These are phyloP conservation scores for Cladochytrium tenue DNA, from an alignment of 371 early-diverging fungal genomes.

Conservation along the genomic window DNA sequence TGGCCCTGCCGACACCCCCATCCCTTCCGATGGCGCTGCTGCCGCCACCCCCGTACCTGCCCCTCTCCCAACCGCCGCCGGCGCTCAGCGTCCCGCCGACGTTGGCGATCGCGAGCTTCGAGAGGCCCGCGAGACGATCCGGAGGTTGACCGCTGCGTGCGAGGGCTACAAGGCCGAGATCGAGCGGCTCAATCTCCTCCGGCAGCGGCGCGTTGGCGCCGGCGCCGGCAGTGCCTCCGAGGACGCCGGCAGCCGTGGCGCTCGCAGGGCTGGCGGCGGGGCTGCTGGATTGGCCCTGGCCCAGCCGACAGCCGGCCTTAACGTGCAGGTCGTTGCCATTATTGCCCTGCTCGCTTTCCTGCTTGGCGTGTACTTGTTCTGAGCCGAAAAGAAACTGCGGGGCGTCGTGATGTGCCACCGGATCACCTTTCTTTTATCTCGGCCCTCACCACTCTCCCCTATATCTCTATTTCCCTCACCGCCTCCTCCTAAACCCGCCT, in stretches of 20 bases:
- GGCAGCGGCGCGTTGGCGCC: conserved; percentile 36
- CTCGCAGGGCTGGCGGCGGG: neutral
- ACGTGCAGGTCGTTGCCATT: conserved; percentile 15
- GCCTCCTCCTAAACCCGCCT: no score
- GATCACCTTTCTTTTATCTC: no score
- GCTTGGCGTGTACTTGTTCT: conserved; percentile 28
- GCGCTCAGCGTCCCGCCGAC: neutral
- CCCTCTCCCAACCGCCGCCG: neutral
- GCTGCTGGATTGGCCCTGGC: conserved; percentile 1
- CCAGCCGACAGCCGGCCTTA: conserved; percentile 1
- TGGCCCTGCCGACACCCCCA: conserved; percentile 1
- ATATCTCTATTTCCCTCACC: no score
- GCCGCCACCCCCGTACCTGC: neutral
- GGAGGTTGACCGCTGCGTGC: conserved; percentile 44
- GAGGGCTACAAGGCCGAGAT: conserved; percentile 57
- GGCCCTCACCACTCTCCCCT: no score
- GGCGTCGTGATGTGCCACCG: no score
- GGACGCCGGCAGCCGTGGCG: neutral
- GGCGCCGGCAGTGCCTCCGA: conserved; percentile 10
- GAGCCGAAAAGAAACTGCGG: no score
- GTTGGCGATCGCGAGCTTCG: conserved; percentile 30
- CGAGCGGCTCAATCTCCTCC: conserved; percentile 45
- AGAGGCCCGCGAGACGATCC: conserved; percentile 40
- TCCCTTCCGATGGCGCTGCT: neutral
- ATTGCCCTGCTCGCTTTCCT: conserved; percentile 36